Evolutionary conservation across 805 yeast species (phyloP).

Genomic region (Candida namnaoensis): DNA sequence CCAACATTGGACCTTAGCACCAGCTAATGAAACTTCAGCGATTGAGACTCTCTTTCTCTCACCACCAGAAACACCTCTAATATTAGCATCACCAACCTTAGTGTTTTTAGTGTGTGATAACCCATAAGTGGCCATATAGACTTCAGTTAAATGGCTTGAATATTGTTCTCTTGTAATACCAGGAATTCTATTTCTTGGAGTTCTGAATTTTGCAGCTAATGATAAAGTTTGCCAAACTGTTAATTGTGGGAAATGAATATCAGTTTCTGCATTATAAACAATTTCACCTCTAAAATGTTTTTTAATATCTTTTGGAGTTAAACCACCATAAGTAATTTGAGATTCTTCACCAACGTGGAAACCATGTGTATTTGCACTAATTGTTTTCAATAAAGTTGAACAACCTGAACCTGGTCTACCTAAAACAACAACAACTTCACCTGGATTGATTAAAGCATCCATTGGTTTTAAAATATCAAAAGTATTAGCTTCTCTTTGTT

Average conservation of each 20-base stretch:
- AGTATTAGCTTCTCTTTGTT: slow-evolving; percentile 18
- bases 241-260: slow-evolving; percentile 59
- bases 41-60: slow-evolving; percentile 63
- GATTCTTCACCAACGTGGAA: slow-evolving; percentile 40
- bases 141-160: slow-evolving; percentile 45
- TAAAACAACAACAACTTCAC: slow-evolving; percentile 58
- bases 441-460: slow-evolving; percentile 54
- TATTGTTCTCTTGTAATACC: slow-evolving; percentile 48
- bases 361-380: slow-evolving; percentile 53
- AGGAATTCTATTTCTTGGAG: slow-evolving; percentile 51
- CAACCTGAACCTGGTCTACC: slow-evolving; percentile 74
- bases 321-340: slow-evolving; percentile 42
- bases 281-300: slow-evolving; percentile 60
- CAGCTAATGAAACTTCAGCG: slow-evolving; percentile 43
- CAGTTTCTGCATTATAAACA: slow-evolving; percentile 61
- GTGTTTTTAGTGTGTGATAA: slow-evolving; percentile 46
- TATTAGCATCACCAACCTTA: slow-evolving; percentile 52
- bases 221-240: slow-evolving; percentile 59
- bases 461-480: slow-evolving; percentile 53
- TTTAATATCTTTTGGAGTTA: slow-evolving; percentile 40
- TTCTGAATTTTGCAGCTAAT: slow-evolving; percentile 52
- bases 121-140: slow-evolving; percentile 41
- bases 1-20: slow-evolving; percentile 40
- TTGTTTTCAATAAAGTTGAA: slow-evolving; percentile 51
- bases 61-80: slow-evolving; percentile 66